Base-by-base conservation (phyloP, 1,139 yeast genomes). In the Lodderomyces elongisporus region DNA sequence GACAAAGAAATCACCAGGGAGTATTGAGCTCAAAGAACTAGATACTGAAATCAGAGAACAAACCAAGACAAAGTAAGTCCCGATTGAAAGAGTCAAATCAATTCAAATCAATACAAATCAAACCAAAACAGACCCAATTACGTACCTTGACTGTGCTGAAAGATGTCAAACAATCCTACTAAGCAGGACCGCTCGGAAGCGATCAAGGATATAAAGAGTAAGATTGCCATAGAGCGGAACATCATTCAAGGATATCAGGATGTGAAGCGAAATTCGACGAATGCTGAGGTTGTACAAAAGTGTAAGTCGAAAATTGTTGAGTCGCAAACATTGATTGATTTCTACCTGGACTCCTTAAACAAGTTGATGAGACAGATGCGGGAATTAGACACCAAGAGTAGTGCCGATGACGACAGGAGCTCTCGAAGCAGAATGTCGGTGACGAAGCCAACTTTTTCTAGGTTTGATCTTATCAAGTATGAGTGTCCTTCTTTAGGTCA, bases 401-500 rank as follows among this genome's bases (percentile, higher is more conserved):
- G 22, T 10, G 22, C 22, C 10, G 22, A 10, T 10, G 10, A 20
- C 10, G 37, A 37, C 21, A 28, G 39, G 18, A 32, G 30, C 26
- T 39, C 39, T 2, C n/a, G n/a, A n/a, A n/a, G n/a, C n/a, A 42
- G 35, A 3, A 35, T 43, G 5, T 46, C 47, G 4, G 42, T 35
- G 14, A 41, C 49, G 10, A 54, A 60, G 31, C 79, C 79, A 1
- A 49, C 65, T 10, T 77, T 74, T 49, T 75, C 89, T 0, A 67
- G 85, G 24, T 63, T 89, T 47, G 98, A 91, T 55, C 66, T 91
- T 40, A 74, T 87, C 54, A 88, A 88, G 49, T 88, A 87, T 53
- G 96, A 91, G 49, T 85, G 96, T 47, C 96, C 96, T 1, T 85
- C 95, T 1, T 65, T 91, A 47, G 96, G 96, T n/a, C 96, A 91